Evolutionary conservation across 129 eudicot species (phyloP), one percentile per base, ranked within the genome.

Genomic region (Smallanthus sonchifolius): DNA sequence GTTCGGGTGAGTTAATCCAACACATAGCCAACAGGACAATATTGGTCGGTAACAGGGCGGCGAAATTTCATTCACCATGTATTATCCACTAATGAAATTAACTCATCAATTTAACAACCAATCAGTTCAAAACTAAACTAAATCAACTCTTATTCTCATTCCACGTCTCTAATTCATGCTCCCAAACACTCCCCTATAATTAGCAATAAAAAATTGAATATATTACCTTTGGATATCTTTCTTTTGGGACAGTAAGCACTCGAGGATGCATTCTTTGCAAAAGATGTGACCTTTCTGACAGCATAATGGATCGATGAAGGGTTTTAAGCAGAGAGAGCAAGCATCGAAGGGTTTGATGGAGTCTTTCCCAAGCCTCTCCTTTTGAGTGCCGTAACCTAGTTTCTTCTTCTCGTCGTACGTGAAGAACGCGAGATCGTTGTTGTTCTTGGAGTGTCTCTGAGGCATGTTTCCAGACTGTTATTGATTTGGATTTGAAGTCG

Each of bases 391-490:
- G 72, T 84, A 94, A 7, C 98, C 98, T 16, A 94, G 82, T 84
- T 94, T 94, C 40, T 85, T 77, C 87, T 94, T 94, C 82, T 94
- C 98, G 70, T 94, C 98, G 77, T 94, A 94, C 0, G 97, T 94
- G 87, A 94, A 94, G 89, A 79, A 90, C 0, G 99, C 99, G 59
- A 94, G 83, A 80, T 94, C 99, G 67, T 94, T 94, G 84, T 94
- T 94, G 87, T 94, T 94, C 82, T 91, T 94, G 38, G 99, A 94
- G 81, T 91, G 99, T 85, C 97, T 88, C 73, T 94, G 99, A 60
- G 99, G 99, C 99, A 94, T 94, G 13, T 49, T 75, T 69, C 7
- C 56, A 24, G 63, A 57, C 19, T 10, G 56, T 20, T 36, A 13
- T 35, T 48, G 40, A 45, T 14, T 70, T 36, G 72, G 72, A 48